phyloP scores from a whole-genome alignment of 148 eudicot species.

The Nepenthes gracilis region DNA sequence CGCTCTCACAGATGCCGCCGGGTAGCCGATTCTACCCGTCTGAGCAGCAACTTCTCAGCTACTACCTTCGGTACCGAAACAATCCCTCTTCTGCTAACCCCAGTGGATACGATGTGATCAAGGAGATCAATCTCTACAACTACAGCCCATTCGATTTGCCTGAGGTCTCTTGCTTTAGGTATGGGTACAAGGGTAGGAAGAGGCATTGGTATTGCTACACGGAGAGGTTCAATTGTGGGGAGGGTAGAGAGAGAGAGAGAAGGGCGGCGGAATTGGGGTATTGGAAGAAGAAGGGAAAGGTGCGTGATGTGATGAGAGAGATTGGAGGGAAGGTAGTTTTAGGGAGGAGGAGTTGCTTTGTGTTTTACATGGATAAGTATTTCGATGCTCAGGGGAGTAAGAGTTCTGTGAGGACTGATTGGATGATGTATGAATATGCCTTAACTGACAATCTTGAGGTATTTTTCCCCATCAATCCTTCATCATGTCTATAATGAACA shows the following conservation, averaged over 20 bases:
- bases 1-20: constrained; percentile 25
- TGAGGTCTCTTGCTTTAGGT: constrained; percentile 29
- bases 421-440: constrained; percentile 56
- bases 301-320: constrained; percentile 28
- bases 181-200: constrained; percentile 31
- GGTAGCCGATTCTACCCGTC: constrained; percentile 64
- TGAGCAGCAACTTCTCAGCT: constrained; percentile 29
- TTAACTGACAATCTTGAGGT: constrained; percentile 28
- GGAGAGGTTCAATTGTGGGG: constrained; percentile 12
- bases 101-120: constrained; percentile 14
- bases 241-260: constrained; percentile 4
- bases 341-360: constrained; percentile 38
- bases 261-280: constrained; percentile 33
- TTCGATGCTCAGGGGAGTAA: not conserved
- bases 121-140: constrained; percentile 26
- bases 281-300: constrained; percentile 38
- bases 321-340: constrained; percentile 23
- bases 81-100: not conserved
- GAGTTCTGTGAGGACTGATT: constrained; percentile 24
- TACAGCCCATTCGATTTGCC: constrained; percentile 42
- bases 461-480: not conserved
- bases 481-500: not conserved
- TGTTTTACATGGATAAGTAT: constrained; percentile 26
- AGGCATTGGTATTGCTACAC: constrained; percentile 51
- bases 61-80: constrained; percentile 35